These are phyloP conservation scores for Microsporum ferrugineum DNA, from an alignment of 2,329 filamentous ascomycete genomes.

Conservation along the genomic window DNA sequence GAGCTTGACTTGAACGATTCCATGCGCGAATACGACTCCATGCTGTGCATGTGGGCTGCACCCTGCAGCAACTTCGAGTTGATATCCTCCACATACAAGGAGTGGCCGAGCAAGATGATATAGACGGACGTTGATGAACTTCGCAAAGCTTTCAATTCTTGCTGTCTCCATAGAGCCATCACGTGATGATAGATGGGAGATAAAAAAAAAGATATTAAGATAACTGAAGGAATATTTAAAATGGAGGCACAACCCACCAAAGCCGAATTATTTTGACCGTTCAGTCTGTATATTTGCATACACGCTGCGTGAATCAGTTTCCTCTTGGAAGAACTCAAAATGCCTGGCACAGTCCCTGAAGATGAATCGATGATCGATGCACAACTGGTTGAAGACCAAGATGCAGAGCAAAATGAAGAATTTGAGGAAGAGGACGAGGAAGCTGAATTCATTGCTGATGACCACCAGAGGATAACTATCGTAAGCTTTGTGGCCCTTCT, in stretches of 20 bases:
- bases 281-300: not conserved
- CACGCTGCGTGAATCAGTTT: not conserved
- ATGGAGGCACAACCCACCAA: not conserved
- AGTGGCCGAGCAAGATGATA: not conserved
- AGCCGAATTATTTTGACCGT: not conserved
- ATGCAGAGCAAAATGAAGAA: conserved; percentile 37
- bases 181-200: not conserved
- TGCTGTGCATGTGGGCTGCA: not conserved
- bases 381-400: conserved; percentile 16
- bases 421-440: conserved; percentile 42
- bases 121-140: not conserved
- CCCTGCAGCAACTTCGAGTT: not conserved
- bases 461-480: conserved; percentile 49
- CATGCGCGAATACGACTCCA: not conserved
- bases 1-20: not conserved
- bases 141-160: not conserved
- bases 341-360: conserved; percentile 31
- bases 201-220: not conserved
- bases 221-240: not conserved
- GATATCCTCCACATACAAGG: conserved; percentile 3
- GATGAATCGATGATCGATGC: conserved; percentile 35
- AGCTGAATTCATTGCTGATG: conserved; percentile 29
- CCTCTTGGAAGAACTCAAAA: conserved; percentile 9
- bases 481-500: conserved; percentile 29
- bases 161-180: not conserved